A percentile compares a stretch with the other conserved stretches of the same genome.
phyloP scores from a whole-genome alignment of 2,329 filamentous ascomycete genomes.

The Samsoniella hepiali region DNA sequence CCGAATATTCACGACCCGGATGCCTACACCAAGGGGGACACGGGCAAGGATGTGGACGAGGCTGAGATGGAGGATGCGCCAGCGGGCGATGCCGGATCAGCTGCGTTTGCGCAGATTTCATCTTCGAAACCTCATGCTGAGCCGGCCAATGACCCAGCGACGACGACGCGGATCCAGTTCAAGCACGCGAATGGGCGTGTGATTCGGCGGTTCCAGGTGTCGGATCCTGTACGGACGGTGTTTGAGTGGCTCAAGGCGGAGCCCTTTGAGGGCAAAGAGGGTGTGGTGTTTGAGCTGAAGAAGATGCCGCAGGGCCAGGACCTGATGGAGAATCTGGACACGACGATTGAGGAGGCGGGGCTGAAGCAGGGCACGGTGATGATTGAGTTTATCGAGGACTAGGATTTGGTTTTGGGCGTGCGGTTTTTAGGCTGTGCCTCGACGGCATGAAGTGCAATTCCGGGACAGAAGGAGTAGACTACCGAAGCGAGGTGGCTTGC shows the following conservation, averaged over 20 bases:
- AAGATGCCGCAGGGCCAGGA: conserved; percentile 76
- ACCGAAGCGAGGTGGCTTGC: not conserved
- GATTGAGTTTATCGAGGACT: conserved; percentile 78
- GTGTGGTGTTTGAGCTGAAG: conserved; percentile 81
- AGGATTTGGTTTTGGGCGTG: not conserved
- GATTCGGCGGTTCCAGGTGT: conserved; percentile 77
- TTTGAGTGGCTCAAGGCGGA: conserved; percentile 97
- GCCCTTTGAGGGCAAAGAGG: conserved; percentile 75
- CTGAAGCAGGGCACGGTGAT: conserved; percentile 93
- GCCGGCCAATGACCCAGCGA: conserved; percentile 66
- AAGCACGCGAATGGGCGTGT: conserved; percentile 79
- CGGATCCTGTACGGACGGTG: conserved; percentile 75
- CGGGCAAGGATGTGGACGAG: conserved; percentile 42
- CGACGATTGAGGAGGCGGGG: conserved; percentile 74
- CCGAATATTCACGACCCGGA: conserved; percentile 76
- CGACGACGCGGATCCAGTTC: conserved; percentile 88
- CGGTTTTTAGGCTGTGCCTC: too few species aligned
- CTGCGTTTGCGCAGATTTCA: conserved; percentile 67
- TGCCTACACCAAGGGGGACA: conserved; percentile 70
- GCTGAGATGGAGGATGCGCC: conserved; percentile 40
- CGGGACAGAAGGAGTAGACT: not conserved
- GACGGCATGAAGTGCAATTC: not conserved
- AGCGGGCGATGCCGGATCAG: conserved; percentile 35
- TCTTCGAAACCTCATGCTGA: conserved; percentile 72
- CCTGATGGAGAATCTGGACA: conserved; percentile 70